Evolutionary conservation across 371 early-diverging fungal species (phyloP).

Genomic region (Mortierella sp.): DNA sequence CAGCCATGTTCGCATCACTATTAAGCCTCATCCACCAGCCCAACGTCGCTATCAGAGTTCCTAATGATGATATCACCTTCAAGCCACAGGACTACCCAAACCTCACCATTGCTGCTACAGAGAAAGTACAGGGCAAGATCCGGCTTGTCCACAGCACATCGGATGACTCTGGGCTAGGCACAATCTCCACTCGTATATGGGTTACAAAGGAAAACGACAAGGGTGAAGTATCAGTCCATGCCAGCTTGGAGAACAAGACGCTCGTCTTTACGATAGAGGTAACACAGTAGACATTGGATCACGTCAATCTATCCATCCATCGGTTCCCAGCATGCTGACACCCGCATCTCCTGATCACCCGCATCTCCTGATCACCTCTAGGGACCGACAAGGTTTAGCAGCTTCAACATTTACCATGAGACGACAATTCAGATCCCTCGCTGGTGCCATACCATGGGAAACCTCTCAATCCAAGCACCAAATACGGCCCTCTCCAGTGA

Average conservation of each 20-base stretch:
- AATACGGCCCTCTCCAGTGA: slow-evolving; percentile 44
- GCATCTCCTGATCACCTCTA: slow-evolving; percentile 2
- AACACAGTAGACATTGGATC: not conserved
- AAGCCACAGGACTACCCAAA: slow-evolving; percentile 38
- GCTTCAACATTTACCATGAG: slow-evolving; percentile 45
- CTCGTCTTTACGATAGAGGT: slow-evolving; percentile 35
- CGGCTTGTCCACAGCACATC: slow-evolving; percentile 30
- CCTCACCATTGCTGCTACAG: slow-evolving; percentile 26
- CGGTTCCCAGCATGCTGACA: not conserved
- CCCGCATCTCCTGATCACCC: not conserved
- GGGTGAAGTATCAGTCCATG: slow-evolving; percentile 26
- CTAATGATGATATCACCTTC: slow-evolving; percentile 42
- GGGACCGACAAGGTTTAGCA: slow-evolving; percentile 39
- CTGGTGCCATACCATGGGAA: slow-evolving; percentile 17
- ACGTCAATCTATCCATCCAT: not conserved
- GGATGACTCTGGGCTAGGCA: slow-evolving; percentile 26
- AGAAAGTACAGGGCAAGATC: slow-evolving; percentile 48
- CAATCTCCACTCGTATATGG: slow-evolving; percentile 48
- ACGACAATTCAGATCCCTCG: slow-evolving; percentile 39
- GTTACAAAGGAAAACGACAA: slow-evolving; percentile 46
- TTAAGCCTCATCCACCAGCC: slow-evolving; percentile 37
- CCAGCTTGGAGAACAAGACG: slow-evolving; percentile 28
- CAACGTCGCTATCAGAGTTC: slow-evolving; percentile 37
- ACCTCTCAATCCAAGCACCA: slow-evolving; percentile 23
- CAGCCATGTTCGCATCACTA: slow-evolving; percentile 37